Conservation (phyloP, 2,329 filamentous ascomycete species). For the Phyllosticta citriasiana region DNA sequence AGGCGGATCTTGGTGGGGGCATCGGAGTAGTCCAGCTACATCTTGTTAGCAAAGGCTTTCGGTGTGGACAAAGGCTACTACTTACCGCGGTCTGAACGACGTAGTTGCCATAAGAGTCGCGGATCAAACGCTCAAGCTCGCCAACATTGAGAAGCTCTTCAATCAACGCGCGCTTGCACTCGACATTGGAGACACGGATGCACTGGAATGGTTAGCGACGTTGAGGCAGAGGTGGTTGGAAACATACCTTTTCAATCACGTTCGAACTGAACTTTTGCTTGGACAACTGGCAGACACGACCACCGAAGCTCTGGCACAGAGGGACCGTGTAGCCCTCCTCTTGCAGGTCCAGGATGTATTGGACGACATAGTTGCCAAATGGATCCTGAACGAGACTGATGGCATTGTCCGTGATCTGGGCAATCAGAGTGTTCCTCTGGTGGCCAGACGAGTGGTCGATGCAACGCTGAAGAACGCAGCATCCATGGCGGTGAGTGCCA, state of each 20-base stretch:
- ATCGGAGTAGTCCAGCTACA: conserved; percentile 44
- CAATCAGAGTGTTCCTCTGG: conserved; percentile 80
- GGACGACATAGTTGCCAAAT: conserved; percentile 96
- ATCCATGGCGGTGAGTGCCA: conserved; percentile 93
- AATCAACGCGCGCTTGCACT: conserved; percentile 71
- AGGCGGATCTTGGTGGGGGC: conserved; percentile 39
- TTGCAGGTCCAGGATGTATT: conserved; percentile 93
- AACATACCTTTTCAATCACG: conserved; percentile 70
- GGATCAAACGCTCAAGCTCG: conserved; percentile 80
- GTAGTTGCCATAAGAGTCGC: conserved; percentile 93
- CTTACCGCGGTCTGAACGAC: conserved; percentile 80
- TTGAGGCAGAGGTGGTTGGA: background rate
- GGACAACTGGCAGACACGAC: conserved; percentile 61
- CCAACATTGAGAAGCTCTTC: conserved; percentile 64
- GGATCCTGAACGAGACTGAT: conserved; percentile 87
- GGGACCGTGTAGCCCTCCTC: conserved; percentile 83
- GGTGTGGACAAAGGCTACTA: conserved; percentile 13
- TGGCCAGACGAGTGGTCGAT: conserved; percentile 90
- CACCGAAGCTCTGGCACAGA: conserved; percentile 69
- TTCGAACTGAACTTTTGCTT: conserved; percentile 99
- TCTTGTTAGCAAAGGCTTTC: background rate
- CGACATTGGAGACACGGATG: conserved; percentile 67
- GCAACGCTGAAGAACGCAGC: conserved; percentile 94
- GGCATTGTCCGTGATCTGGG: conserved; percentile 80
- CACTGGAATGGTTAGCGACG: conserved; percentile 19